Conservation (phyloP, 2,329 filamentous ascomycete genomes). For the Botryosphaeria dothidea region DNA sequence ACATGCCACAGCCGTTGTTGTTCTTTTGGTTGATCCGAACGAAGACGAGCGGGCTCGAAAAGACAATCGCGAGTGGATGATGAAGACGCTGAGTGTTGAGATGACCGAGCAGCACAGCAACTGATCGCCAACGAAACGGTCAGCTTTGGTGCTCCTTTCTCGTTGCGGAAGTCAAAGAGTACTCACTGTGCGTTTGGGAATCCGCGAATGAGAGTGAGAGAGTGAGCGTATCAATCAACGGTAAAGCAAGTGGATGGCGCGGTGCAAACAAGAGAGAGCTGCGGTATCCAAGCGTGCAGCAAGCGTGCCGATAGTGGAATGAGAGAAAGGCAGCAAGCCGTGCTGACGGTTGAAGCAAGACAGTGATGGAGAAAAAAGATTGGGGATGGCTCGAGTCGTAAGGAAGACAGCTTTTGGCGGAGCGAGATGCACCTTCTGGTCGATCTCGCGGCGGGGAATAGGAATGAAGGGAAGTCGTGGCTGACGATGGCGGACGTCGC, state of each 20-base stretch:
- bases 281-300: slow-evolving; percentile 20
- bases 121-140: neutral
- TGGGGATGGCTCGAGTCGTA: neutral
- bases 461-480: slow-evolving; percentile 13
- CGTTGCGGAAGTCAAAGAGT: neutral
- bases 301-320: slow-evolving; percentile 20
- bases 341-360: slow-evolving; percentile 9
- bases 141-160: neutral
- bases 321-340: slow-evolving; percentile 19
- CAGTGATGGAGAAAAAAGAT: slow-evolving; percentile 8
- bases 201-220: neutral
- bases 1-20: slow-evolving; percentile 26
- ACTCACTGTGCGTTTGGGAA: neutral
- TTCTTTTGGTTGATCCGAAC: slow-evolving; percentile 2
- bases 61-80: neutral
- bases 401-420: neutral
- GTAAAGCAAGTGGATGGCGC: slow-evolving; percentile 17
- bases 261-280: slow-evolving; percentile 17
- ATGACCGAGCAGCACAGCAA: neutral
- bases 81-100: neutral
- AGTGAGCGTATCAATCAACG: slow-evolving; percentile 16
- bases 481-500: neutral
- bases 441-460: neutral
- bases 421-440: slow-evolving; percentile 8
- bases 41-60: neutral